These are phyloP conservation scores for Brassica cretica DNA, from an alignment of 345 rosid genomes.

Conservation along the genomic window DNA sequence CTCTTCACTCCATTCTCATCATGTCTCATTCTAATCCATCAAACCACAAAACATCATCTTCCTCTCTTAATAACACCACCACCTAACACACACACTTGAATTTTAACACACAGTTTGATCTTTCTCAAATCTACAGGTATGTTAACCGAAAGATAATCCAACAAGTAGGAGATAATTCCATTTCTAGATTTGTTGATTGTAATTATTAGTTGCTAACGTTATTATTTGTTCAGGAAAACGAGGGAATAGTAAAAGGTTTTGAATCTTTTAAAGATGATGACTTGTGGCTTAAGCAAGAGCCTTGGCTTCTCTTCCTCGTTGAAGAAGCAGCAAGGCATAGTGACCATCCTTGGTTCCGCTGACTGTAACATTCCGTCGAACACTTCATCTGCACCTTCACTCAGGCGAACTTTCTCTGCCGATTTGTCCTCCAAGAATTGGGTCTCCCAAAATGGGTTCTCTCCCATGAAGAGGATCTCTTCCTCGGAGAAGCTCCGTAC, in stretches of 20 bases:
- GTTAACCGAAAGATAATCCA: background rate
- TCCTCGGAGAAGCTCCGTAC: constrained; percentile 51
- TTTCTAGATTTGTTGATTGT: constrained; percentile 8
- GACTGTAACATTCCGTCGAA: constrained; percentile 32
- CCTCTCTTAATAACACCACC: background rate
- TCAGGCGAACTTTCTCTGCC: constrained; percentile 76
- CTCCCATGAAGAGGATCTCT: constrained; percentile 56
- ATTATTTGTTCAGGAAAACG: constrained; percentile 37
- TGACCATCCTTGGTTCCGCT: constrained; percentile 58
- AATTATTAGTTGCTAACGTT: constrained; percentile 40
- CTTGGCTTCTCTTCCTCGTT: constrained; percentile 47
- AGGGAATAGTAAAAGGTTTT: constrained; percentile 4
- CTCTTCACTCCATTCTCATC: constrained; percentile 28
- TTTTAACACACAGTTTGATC: background rate
- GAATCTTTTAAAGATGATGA: constrained; percentile 41
- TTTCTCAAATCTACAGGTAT: constrained; percentile 26
- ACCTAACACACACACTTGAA: constrained; percentile 4
- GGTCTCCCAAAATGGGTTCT: constrained; percentile 54
- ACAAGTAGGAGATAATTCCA: background rate
- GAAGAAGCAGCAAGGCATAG: constrained; percentile 69
- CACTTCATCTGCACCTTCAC: constrained; percentile 48
- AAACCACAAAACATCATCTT: constrained; percentile 18
- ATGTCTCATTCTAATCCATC: constrained; percentile 33
- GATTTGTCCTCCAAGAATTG: constrained; percentile 82
- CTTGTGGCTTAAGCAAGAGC: constrained; percentile 50